phyloP scores from a whole-genome alignment of 2,329 filamentous ascomycete species.

The Blumeria hordei region DNA sequence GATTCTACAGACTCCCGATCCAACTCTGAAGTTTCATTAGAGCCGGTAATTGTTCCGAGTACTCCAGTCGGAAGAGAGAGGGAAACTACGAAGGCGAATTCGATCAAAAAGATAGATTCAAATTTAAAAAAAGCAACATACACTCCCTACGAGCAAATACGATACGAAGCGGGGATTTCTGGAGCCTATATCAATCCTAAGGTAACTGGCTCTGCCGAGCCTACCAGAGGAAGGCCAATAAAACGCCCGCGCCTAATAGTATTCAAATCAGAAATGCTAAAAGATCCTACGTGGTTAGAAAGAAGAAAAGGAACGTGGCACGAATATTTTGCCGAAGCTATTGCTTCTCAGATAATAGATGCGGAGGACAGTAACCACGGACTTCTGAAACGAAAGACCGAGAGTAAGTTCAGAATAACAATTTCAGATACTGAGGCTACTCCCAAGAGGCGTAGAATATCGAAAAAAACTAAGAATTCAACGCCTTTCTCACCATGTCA shows the following conservation, averaged over 20 bases:
- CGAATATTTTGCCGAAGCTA: not conserved
- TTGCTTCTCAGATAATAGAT: conserved; percentile 2
- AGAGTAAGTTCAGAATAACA: not conserved
- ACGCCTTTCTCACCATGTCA: not conserved
- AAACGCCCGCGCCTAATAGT: conserved; percentile 11
- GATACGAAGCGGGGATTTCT: conserved; percentile 4
- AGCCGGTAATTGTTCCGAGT: no score
- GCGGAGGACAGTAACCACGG: not conserved
- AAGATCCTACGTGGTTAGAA: conserved; percentile 5
- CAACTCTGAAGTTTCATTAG: no score
- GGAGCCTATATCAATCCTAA: conserved; percentile 6
- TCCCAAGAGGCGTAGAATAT: not conserved
- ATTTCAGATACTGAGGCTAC: not conserved
- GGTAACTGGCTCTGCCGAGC: conserved; percentile 8
- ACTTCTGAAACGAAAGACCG: not conserved
- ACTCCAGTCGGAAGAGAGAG: no score
- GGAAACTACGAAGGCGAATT: no score
- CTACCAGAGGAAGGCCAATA: conserved; percentile 11
- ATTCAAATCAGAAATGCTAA: conserved; percentile 13
- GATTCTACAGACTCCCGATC: no score
- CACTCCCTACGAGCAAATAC: conserved; percentile 4
- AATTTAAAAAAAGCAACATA: not conserved
- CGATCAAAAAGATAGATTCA: not conserved
- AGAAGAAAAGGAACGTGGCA: conserved; percentile 5
- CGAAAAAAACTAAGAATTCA: not conserved